Percentiles rank a stretch among this genome's conserved stretches.
Evolutionary conservation across 805 yeast genomes (phyloP).

Genomic region (Schwanniomyces vanrijiae): DNA sequence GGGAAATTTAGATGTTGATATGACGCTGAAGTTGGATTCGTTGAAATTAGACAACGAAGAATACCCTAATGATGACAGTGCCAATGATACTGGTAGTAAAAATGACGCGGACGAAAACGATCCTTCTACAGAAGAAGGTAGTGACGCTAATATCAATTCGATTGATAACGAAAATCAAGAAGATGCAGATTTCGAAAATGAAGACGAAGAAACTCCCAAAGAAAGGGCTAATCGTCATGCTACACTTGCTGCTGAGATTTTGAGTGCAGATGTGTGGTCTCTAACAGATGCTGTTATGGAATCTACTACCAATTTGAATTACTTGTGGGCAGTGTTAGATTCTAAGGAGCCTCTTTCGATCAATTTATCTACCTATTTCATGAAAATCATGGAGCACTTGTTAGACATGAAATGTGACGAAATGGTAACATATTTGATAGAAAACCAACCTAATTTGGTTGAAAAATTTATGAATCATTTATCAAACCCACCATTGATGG

Average conservation of each 20-base stretch:
- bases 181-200: constrained; percentile 19
- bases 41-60: constrained; percentile 5
- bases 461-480: constrained; percentile 43
- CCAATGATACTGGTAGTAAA: not conserved
- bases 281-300: constrained; percentile 88
- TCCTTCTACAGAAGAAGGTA: constrained; percentile 7
- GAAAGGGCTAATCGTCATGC: constrained; percentile 38
- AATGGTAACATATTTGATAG: constrained; percentile 44
- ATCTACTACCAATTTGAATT: constrained; percentile 58
- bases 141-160: constrained; percentile 8
- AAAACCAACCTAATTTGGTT: constrained; percentile 41
- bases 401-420: constrained; percentile 50
- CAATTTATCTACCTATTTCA: constrained; percentile 80
- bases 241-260: constrained; percentile 74
- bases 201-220: constrained; percentile 33
- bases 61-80: constrained; percentile 1
- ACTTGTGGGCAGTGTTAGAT: constrained; percentile 80
- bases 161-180: constrained; percentile 29
- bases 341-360: constrained; percentile 66
- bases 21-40: constrained; percentile 14
- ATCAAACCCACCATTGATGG: constrained; percentile 48
- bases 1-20: constrained; percentile 16
- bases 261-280: constrained; percentile 93
- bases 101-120: constrained; percentile 5
- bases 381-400: constrained; percentile 79